Base-by-base conservation (phyloP, 129 eudicot genomes). In the Flaveria sonorensis region DNA sequence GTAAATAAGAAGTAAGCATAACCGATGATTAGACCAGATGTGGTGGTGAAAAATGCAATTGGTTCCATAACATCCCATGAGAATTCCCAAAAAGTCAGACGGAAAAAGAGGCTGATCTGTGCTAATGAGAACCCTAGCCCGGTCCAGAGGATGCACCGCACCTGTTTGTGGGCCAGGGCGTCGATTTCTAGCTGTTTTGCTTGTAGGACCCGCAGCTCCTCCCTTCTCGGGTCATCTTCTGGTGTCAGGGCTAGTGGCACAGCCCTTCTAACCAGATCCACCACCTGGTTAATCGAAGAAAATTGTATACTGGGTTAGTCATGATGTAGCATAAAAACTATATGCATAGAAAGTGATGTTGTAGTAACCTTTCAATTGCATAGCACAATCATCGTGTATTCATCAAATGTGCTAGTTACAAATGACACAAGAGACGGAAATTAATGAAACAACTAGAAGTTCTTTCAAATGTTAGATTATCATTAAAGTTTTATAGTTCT, bases 1-100 rank as follows among this genome's bases (percentile, higher is more conserved):
- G 98, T 93, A 82, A 88, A 55, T 32, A 93, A 71, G 64, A 93
- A 93, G 81, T 90, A 93, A 0, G 96, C 95, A 64, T 93, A 93
- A 78, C 98, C 90, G 57, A 90, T 61, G 68, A 93, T 87, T 60
- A 90, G 59, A 15, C 96, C 90, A 0, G 94, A 76, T 40, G 94
- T 56, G 18, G 98, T 88, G 21, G 91, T 81, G 81, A 93, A 93
- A 47, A 93, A 90, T 51, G 96, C 89, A 39, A 93, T 87, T 20
- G 98, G 98, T 86, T 93, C 98, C 98, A 90, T 93, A 9, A 93
- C 96, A 19, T 93, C 98, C 98, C 98, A 93, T 14, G 98, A 93
- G 62, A 90, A 85, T 48, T 93, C 98, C 96, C 98, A 93, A 63
- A 86, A 93, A 1, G 98, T 93, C 3, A 93, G 84, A 7, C 96